These are phyloP conservation scores for Podaxis sp. DNA, from an alignment of 768 basidiomycete genomes.

Conservation along the genomic window DNA sequence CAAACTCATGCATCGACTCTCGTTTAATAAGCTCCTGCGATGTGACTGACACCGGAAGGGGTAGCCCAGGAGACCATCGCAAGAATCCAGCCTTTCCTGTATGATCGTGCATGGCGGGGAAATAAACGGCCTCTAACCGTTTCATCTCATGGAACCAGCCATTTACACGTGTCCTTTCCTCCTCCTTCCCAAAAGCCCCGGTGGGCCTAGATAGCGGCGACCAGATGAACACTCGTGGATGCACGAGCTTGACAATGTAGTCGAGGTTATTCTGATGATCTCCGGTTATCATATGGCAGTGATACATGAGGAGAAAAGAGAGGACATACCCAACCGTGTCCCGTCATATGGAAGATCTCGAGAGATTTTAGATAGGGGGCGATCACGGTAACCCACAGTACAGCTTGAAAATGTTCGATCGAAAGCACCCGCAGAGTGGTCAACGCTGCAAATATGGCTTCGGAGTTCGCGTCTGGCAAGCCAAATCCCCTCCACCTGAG, in stretches of 20 bases:
- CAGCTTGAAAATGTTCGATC: background rate
- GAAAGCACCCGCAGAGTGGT: background rate
- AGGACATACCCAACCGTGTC: background rate
- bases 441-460: background rate
- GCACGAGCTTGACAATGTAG: background rate
- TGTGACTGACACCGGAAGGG: background rate
- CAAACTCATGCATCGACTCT: background rate
- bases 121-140: background rate
- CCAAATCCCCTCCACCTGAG: background rate
- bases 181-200: background rate
- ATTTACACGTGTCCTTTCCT: background rate
- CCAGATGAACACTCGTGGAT: background rate
- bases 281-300: background rate
- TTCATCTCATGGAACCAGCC: background rate
- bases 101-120: background rate
- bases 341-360: background rate
- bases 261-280: background rate
- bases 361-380: background rate
- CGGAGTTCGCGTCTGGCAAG: too few species aligned
- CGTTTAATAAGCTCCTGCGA: background rate
- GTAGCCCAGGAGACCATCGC: background rate
- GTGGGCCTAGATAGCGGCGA: background rate
- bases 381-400: background rate
- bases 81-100: background rate
- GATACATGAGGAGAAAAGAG: background rate